Evolutionary conservation across 2,329 filamentous ascomycete genomes (phyloP).

Genomic region (Verticillium nonalfalfae): DNA sequence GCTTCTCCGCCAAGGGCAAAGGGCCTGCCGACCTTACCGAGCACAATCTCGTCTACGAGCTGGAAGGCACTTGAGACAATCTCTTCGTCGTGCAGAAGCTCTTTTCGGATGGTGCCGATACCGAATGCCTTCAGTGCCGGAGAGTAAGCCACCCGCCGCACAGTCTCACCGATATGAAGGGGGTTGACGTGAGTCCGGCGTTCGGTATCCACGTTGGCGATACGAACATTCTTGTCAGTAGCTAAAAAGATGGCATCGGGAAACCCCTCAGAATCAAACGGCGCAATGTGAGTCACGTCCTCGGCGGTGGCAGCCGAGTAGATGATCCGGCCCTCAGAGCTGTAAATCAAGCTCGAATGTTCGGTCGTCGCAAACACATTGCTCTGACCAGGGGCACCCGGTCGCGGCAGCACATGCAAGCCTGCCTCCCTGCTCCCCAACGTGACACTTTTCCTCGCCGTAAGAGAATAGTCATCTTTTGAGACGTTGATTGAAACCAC

Average conservation of each 20-base stretch:
- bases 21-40: conserved; percentile 67
- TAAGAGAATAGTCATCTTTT: conserved; percentile 52
- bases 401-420: conserved; percentile 66
- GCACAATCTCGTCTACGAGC: conserved; percentile 85
- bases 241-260: conserved; percentile 77
- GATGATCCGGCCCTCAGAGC: conserved; percentile 76
- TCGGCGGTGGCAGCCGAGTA: conserved; percentile 93
- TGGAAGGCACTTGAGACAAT: conserved; percentile 73
- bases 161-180: conserved; percentile 71
- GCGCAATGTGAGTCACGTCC: conserved; percentile 72
- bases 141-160: conserved; percentile 83
- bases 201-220: conserved; percentile 76
- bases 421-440: conserved; percentile 80
- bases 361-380: conserved; percentile 93
- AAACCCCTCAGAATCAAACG: conserved; percentile 77
- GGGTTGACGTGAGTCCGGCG: conserved; percentile 84
- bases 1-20: conserved; percentile 47
- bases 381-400: conserved; percentile 52
- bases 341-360: conserved; percentile 89
- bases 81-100: conserved; percentile 66
- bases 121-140: conserved; percentile 74
- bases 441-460: conserved; percentile 71
- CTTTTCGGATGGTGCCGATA: conserved; percentile 75
- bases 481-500: conserved; percentile 79
- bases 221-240: conserved; percentile 67